Evolutionary conservation across 2,329 filamentous ascomycete genomes (phyloP).

Genomic region (Alternaria infectoria): DNA sequence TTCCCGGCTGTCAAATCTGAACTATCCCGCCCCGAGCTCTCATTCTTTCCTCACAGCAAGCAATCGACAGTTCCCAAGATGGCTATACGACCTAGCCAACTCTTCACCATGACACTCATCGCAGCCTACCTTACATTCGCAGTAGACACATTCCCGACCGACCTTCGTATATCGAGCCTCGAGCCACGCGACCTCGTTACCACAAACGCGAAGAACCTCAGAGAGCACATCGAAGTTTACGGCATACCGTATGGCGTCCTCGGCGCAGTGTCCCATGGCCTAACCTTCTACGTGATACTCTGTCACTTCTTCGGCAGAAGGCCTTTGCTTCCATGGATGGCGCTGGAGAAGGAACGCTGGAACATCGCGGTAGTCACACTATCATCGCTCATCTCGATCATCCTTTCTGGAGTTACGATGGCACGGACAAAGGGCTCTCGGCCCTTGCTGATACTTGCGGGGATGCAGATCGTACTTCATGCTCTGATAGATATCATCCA

Average conservation of each 20-base stretch:
- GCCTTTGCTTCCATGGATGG: constrained; percentile 2
- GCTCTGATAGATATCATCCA: constrained; percentile 5
- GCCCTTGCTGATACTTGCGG: constrained; percentile 4
- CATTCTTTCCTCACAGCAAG: too few relatives aligned
- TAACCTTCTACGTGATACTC: constrained; percentile 10
- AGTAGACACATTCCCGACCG: not conserved
- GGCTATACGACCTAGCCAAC: not conserved
- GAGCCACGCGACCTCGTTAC: not conserved
- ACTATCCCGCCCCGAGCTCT: too few relatives aligned
- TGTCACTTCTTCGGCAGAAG: constrained; percentile 4
- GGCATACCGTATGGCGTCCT: constrained; percentile 9
- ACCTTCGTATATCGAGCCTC: not conserved
- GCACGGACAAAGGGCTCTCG: constrained; percentile 1
- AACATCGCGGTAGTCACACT: not conserved
- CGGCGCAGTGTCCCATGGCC: constrained; percentile 1
- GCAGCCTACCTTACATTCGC: not conserved
- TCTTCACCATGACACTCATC: not conserved
- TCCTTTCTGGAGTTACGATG: constrained; percentile 5
- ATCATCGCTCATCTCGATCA: constrained; percentile 9
- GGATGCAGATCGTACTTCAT: constrained; percentile 7
- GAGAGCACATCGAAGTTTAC: constrained; percentile 6
- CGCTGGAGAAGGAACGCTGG: not conserved
- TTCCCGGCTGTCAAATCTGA: too few relatives aligned
- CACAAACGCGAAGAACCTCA: constrained; percentile 3
- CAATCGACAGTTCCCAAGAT: not conserved